Conservation (phyloP, 148 eudicot species). For the Rhododendron ferrugineum region DNA sequence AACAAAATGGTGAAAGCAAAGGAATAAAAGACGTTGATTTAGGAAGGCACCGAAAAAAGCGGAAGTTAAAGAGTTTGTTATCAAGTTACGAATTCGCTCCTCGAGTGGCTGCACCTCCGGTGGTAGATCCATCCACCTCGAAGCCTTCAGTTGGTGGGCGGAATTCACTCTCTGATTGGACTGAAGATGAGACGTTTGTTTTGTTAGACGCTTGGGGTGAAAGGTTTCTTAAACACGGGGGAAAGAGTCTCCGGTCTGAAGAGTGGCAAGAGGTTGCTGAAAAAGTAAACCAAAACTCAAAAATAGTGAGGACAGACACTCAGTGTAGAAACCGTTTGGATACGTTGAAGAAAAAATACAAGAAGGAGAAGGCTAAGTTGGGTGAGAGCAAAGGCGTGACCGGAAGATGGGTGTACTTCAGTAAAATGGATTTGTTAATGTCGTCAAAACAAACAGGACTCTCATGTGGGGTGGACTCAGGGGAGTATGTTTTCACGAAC, state of each 20-base stretch:
- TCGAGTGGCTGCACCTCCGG: constrained; percentile 39
- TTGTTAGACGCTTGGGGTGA: constrained; percentile 82
- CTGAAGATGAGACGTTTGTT: constrained; percentile 58
- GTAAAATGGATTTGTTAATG: constrained; percentile 60
- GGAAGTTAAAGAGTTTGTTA: constrained; percentile 50
- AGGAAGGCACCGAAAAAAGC: constrained; percentile 51
- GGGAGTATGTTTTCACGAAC: constrained; percentile 49
- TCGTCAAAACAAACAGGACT: constrained; percentile 35
- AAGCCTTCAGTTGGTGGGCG: constrained; percentile 45
- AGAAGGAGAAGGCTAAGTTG: constrained; percentile 49
- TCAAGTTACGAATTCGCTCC: constrained; percentile 77
- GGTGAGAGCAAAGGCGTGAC: constrained; percentile 11
- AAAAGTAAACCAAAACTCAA: constrained; percentile 51
- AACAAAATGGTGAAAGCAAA: constrained; percentile 12
- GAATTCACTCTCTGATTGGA: constrained; percentile 56
- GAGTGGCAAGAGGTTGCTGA: constrained; percentile 87
- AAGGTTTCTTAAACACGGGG: constrained; percentile 47
- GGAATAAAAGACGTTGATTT: constrained; percentile 12
- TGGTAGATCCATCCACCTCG: constrained; percentile 18
- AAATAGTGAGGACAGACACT: constrained; percentile 47
- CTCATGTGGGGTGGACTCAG: constrained; percentile 59
- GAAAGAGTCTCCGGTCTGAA: constrained; percentile 65
- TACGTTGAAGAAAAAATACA: constrained; percentile 74
- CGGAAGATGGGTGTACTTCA: constrained; percentile 65
- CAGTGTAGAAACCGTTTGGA: constrained; percentile 75